Evolutionary conservation across 805 yeast genomes (phyloP), one percentile per base, ranked within the genome.

Genomic region (Metschnikowia amazonensis): DNA sequence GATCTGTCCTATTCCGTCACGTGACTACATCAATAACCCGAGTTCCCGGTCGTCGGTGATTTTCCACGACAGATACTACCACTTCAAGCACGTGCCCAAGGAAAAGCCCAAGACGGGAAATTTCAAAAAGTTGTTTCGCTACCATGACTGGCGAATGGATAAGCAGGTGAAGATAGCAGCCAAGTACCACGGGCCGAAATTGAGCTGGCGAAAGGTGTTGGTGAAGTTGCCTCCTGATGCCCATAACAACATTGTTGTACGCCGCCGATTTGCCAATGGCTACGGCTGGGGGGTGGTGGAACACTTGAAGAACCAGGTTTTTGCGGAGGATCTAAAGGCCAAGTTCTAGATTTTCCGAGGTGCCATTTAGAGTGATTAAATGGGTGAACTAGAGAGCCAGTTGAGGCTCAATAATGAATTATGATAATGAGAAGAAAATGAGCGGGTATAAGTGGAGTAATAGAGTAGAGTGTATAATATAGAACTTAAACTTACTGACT

Each of bases 241-340:
- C 2, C 77, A 72, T 52, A 72, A 70, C 51, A 72, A 71, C 48
- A 72, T 72, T 5, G 59, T 69, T 3, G 77, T 72, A 11, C 50
- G 77, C 38, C 58, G 77, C 43, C 49, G 74, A 28, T 72, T 72
- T 54, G 59, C 72, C 21, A 72, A 72, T 54, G 76, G 74, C 1
- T 72, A 67, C 49, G 77, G 77, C 8, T 72, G 77, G 77, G 74
- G 74, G 1, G 75, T 71, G 8, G 57, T 72, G 8, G 73, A 70
- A 46, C 76, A 72, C 50, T 53, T 72, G 36, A 63, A 67, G 35
- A 60, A 57, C 17, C 58, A 58, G 35, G 49, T 65, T 9, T 64
- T 64, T 44, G 41, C 45, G 16, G 50, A 51, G 30, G 42, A 44
- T 16, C 29, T 48, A 5, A 40, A 31, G 30, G 49, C 58, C 5